phyloP scores from a whole-genome alignment of 1,284 basidiomycete species.

The Naganishia liquefaciens region DNA sequence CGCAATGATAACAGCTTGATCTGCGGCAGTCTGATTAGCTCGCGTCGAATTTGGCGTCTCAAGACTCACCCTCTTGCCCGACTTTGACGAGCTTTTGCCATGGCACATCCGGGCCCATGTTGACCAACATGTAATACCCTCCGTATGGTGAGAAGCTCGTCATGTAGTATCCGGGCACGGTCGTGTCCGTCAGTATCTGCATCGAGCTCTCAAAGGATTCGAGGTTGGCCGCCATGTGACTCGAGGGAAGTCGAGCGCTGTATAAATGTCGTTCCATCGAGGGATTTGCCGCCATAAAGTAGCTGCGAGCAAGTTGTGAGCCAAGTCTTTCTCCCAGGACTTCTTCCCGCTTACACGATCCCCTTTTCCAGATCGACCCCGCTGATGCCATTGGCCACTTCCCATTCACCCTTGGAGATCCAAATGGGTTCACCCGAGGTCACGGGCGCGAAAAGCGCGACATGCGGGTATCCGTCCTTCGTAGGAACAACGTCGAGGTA shows the following conservation, averaged over 20 bases:
- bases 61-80: constrained; percentile 61
- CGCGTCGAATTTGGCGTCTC: background rate
- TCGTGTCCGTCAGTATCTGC: constrained; percentile 67
- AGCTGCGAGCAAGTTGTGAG: constrained; percentile 57
- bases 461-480: constrained; percentile 77
- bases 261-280: constrained; percentile 82
- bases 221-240: constrained; percentile 4
- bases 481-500: constrained; percentile 87
- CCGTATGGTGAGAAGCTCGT: constrained; percentile 76
- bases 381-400: constrained; percentile 73
- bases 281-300: constrained; percentile 83
- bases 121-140: constrained; percentile 79
- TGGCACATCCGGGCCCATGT: constrained; percentile 79
- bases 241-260: constrained; percentile 34
- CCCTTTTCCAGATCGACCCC: constrained; percentile 69
- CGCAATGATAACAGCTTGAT: constrained; percentile 58
- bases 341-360: constrained; percentile 65
- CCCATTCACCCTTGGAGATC: constrained; percentile 85
- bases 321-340: background rate
- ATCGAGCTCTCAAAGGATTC: constrained; percentile 39
- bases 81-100: constrained; percentile 78
- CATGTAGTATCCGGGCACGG: constrained; percentile 64
- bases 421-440: constrained; percentile 69
- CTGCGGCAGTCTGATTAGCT: constrained; percentile 26
- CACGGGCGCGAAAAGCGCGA: constrained; percentile 81